These are phyloP conservation scores for Plasmodium fragile DNA, from an alignment of 169 alveolate species.

Conservation along the genomic window DNA sequence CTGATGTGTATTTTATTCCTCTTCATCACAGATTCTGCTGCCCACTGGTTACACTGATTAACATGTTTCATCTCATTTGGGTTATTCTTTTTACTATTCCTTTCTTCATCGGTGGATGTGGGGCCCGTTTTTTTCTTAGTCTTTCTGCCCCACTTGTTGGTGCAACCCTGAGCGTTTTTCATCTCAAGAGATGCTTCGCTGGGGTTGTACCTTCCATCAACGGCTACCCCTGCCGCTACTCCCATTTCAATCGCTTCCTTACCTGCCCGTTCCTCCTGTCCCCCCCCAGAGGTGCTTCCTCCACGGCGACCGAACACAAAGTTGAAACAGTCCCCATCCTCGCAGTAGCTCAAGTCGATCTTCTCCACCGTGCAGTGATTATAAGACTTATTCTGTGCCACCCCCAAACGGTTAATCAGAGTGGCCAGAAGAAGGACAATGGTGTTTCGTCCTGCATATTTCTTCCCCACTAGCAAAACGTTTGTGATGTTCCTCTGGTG, in stretches of 20 bases:
- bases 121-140: neutral
- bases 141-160: neutral
- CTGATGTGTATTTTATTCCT: neutral
- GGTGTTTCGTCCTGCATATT: constrained; percentile 29
- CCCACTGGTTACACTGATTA: neutral
- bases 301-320: neutral
- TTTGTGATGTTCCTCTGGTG: constrained; percentile 1
- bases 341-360: constrained; percentile 17
- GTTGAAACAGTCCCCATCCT: neutral
- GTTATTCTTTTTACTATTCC: neutral
- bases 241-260: neutral
- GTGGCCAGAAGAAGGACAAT: constrained; percentile 3
- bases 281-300: neutral
- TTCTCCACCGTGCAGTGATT: constrained; percentile 13
- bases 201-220: neutral
- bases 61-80: neutral
- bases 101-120: too few relatives aligned
- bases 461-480: constrained; percentile 28
- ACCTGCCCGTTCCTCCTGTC: neutral
- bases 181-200: neutral
- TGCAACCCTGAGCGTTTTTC: neutral
- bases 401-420: neutral
- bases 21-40: neutral
- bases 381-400: neutral
- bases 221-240: neutral